Evolutionary conservation across 139 green algal species (phyloP).

Genomic region (Coelastrella sp.): DNA sequence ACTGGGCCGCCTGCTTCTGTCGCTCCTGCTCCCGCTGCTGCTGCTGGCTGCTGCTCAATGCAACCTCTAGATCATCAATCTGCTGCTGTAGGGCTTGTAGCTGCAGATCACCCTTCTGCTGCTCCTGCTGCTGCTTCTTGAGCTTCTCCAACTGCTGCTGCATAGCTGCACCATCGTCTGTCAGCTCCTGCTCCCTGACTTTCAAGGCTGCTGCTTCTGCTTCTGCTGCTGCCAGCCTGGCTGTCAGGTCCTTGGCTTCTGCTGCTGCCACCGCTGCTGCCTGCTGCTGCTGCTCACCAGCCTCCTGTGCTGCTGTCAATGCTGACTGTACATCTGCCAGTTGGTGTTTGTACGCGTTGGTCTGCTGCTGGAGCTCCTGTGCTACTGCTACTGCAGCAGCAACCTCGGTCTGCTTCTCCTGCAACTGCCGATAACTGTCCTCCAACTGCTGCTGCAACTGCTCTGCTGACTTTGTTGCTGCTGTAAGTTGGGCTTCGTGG

Average conservation of each 20-base stretch:
- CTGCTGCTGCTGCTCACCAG: conserved; percentile 1
- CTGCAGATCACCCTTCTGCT: conserved; percentile 36
- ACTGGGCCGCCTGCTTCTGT: neutral
- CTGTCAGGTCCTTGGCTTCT: neutral
- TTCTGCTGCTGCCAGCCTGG: conserved; percentile 14
- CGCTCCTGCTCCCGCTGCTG: conserved; percentile 3
- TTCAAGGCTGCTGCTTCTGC: conserved; percentile 26
- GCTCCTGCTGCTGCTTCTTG: conserved; percentile 30
- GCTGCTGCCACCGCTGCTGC: neutral
- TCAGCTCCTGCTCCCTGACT: neutral
- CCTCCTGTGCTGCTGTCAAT: neutral
- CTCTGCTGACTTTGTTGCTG: neutral
- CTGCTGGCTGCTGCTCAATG: neutral
- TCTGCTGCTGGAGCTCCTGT: neutral
- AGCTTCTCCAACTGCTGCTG: conserved; percentile 37
- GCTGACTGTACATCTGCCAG: neutral
- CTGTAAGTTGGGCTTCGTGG: neutral
- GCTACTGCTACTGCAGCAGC: neutral
- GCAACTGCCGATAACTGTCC: neutral
- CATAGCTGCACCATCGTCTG: neutral
- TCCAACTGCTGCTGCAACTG: conserved; percentile 3
- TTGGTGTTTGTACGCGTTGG: neutral
- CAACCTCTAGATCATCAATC: neutral
- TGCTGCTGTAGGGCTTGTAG: conserved; percentile 29
- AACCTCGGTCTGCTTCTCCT: conserved; percentile 4